Evolutionary conservation across 2,329 filamentous ascomycete genomes (phyloP).

Genomic region (Alternaria gaisen): DNA sequence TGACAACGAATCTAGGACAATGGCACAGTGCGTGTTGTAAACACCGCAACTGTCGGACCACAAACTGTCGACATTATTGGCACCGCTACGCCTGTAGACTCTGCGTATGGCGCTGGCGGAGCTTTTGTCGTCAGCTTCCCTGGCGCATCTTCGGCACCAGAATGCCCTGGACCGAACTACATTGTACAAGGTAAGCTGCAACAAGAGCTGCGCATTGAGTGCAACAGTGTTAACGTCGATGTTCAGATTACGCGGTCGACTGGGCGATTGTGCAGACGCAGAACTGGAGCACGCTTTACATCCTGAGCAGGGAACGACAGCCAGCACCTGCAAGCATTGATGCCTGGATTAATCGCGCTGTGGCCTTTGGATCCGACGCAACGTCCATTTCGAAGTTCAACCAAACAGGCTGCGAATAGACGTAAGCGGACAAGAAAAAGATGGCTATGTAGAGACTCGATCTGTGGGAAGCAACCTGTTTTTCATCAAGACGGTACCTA

Average conservation of each 20-base stretch:
- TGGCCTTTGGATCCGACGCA: slow-evolving; percentile 26
- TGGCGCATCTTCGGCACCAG: slow-evolving; percentile 14
- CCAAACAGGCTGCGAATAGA: slow-evolving; percentile 26
- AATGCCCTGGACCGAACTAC: slow-evolving; percentile 41
- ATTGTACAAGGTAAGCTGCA: slow-evolving; percentile 39
- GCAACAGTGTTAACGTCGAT: slow-evolving; percentile 1
- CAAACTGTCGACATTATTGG: slow-evolving; percentile 28
- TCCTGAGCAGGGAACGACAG: slow-evolving; percentile 36
- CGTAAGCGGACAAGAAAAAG: background rate
- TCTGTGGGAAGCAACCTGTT: background rate
- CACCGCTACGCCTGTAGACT: slow-evolving; percentile 32
- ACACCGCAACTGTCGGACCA: slow-evolving; percentile 30
- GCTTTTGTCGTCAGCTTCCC: slow-evolving; percentile 40
- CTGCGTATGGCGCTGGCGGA: slow-evolving; percentile 31
- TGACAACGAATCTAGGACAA: slow-evolving; percentile 21
- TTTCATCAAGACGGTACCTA: background rate
- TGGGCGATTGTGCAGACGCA: slow-evolving; percentile 44
- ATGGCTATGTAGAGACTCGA: background rate
- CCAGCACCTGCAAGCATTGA: slow-evolving; percentile 30
- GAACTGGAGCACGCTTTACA: slow-evolving; percentile 40
- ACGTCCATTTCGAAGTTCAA: slow-evolving; percentile 30
- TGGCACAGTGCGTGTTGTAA: slow-evolving; percentile 36
- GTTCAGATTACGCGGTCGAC: slow-evolving; percentile 33
- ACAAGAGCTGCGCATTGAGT: background rate
- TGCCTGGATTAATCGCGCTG: slow-evolving; percentile 23